phyloP scores from a whole-genome alignment of 768 basidiomycete species.

The Hirschioporus abietinus region DNA sequence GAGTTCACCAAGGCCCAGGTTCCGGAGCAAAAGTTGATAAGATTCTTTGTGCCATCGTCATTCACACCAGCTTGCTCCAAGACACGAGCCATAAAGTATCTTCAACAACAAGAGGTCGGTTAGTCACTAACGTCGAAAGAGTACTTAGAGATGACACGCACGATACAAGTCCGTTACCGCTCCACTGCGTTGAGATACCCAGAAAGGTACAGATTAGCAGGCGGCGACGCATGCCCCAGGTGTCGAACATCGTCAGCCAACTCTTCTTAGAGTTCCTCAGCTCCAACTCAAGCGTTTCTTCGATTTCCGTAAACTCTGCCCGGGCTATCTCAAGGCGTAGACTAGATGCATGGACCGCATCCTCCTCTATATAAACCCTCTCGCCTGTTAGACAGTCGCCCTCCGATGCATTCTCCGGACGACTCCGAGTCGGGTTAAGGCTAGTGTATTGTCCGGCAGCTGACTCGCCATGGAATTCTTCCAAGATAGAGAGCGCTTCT shows the following conservation, averaged over 20 bases:
- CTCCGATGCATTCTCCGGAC: neutral
- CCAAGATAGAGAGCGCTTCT: constrained; percentile 31
- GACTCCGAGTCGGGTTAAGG: neutral
- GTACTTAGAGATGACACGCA: constrained; percentile 20
- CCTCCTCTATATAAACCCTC: neutral
- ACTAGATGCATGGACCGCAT: constrained; percentile 24
- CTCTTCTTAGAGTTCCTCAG: constrained; percentile 39
- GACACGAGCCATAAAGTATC: constrained; percentile 51
- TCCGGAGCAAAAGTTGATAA: constrained; percentile 49
- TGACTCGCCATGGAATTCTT: constrained; percentile 52
- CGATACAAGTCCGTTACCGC: constrained; percentile 56
- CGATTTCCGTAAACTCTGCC: constrained; percentile 53
- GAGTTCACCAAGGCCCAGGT: constrained; percentile 54
- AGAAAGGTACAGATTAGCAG: constrained; percentile 44
- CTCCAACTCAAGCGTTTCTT: constrained; percentile 49
- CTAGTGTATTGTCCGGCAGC: neutral
- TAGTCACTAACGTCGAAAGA: neutral
- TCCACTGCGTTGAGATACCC: constrained; percentile 58
- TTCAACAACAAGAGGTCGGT: constrained; percentile 11
- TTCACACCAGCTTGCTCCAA: constrained; percentile 47
- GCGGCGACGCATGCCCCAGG: constrained; percentile 49
- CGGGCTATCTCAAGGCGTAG: constrained; percentile 39
- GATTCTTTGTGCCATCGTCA: constrained; percentile 45
- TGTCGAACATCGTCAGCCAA: constrained; percentile 41
- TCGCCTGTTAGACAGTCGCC: constrained; percentile 30